Evolutionary conservation across 768 basidiomycete species (phyloP), one percentile per base, ranked within the genome.

Genomic region (Floccularia luteovirens): DNA sequence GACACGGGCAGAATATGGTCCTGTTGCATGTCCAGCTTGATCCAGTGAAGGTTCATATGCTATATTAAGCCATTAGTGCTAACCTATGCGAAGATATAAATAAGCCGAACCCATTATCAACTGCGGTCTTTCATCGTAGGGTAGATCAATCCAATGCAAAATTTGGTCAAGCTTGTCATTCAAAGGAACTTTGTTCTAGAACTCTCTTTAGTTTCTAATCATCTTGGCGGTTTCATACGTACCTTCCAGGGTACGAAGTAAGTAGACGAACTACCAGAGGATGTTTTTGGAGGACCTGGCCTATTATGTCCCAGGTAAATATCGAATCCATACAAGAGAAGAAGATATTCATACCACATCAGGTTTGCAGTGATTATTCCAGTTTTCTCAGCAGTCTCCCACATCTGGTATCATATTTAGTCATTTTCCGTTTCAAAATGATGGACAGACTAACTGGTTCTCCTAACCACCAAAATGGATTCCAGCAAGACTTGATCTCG

Each of bases 21-120:
- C 86, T 1, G 74, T 67, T 2, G 62, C 56, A 54, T 91, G 89
- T 1, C 89, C 89, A 1, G 85, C 85, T 64, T 91, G 89, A 53
- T 91, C 89, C 21, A 90, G 63, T 3, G 86, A 87, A 1, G 87
- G 86, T 46, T 91, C 89, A 44, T 91, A 91, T 0, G 76, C 85
- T 88, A 38, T 24, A 39, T 28, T 24, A 22, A 36, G 23, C 38
- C 27, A 14, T 41, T 5, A 46, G 16, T 12, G 23, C 36, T 36
- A 14, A 31, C 41, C 31, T 4, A 17, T 21, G 43, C 41, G 12
- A n/a, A 19, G 34, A 43, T 37, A 43, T 16, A 49, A 36, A 32
- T 32, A 20, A 23, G 19, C 61, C 65, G 39, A 48, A 82, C 83
- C 82, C 59, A 81, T 69, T 42, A 92, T 81, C 32, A 90, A 63